Base-by-base conservation (phyloP, 352 stramenopile genomes). In the Phytophthora melonis region DNA sequence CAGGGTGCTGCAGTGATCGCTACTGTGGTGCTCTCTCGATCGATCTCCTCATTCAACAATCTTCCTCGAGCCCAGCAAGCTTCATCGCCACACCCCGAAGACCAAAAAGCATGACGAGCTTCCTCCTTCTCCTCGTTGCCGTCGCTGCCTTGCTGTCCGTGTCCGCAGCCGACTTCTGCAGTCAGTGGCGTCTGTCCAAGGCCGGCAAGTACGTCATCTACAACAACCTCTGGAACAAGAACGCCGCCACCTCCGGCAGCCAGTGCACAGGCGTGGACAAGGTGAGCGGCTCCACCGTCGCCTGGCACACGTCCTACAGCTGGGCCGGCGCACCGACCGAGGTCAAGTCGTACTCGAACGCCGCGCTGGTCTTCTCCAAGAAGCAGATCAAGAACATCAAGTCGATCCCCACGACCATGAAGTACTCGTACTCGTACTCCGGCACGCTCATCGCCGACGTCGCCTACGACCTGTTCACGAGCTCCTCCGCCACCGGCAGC, bases 161-260 rank as follows among this genome's bases (percentile, higher is more conserved):
- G 41, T 74, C 67, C 23, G 5, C 59, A 5, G 66, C 66, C 41
- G 66, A 74, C 27, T 57, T 63, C 36, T 73, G 58, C 39, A 32
- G 41, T 36, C 64, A 70, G 53, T 82, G 75, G 75, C 71, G 61
- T 45, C 55, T 69, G 18, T 55, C 56, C 9, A 78, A 67, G 41
- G 58, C 65, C 14, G 71, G 62, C 62, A 76, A 77, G 50, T 84
- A 77, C 68, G 75, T 81, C 65, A 32, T 82, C 19, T 86, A 86
- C 76, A 86, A 86, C 73, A 74, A 86, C 61, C 66, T 86, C n/a
- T 86, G 79, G 79, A 79, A 79, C 68, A 68, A 69, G 63, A 69
- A 67, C 45, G 45, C 67, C 5, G 72, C 76, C 21, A 70, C 73
- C 3, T 83, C 79, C 0, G 79, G 79, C 70, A 80, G 66, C 58